Evolutionary conservation across 2,329 filamentous ascomycete species (phyloP).

Genomic region (Stylonectria norvegica): DNA sequence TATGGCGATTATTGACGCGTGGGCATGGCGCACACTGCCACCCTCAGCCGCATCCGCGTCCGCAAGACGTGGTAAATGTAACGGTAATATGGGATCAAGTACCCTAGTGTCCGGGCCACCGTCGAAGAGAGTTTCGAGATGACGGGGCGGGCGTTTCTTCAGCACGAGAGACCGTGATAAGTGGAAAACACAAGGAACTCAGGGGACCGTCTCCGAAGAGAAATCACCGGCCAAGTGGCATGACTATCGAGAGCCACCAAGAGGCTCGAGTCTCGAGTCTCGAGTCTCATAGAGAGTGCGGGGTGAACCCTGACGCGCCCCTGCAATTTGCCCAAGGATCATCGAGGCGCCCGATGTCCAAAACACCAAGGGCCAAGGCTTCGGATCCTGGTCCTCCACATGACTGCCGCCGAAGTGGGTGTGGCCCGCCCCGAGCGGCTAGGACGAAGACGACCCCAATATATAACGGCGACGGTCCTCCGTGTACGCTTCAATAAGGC

Average conservation of each 20-base stretch:
- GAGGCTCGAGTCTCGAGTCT: too few species aligned
- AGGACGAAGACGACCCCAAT: background rate
- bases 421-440: background rate
- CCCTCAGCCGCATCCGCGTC: too few species aligned
- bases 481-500: slow-evolving; percentile 8
- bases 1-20: too few species aligned
- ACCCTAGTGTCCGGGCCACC: too few species aligned
- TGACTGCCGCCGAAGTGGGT: background rate
- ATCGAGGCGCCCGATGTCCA: background rate
- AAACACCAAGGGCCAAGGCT: background rate
- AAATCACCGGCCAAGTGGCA: slow-evolving; percentile 1
- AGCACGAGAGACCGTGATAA: too few species aligned
- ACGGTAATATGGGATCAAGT: too few species aligned
- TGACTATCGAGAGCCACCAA: slow-evolving; percentile 14
- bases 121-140: too few species aligned
- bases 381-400: background rate
- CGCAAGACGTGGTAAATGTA: too few species aligned
- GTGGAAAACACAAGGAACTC: too few species aligned
- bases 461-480: slow-evolving; percentile 9
- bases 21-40: too few species aligned
- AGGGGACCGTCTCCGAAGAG: too few species aligned
- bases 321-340: slow-evolving; percentile 3
- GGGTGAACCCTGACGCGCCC: slow-evolving; percentile 7
- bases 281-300: slow-evolving; percentile 10
- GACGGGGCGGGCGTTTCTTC: too few species aligned